Evolutionary conservation across 129 eudicot genomes (phyloP).

Genomic region (Helichrysum umbraculigerum): DNA sequence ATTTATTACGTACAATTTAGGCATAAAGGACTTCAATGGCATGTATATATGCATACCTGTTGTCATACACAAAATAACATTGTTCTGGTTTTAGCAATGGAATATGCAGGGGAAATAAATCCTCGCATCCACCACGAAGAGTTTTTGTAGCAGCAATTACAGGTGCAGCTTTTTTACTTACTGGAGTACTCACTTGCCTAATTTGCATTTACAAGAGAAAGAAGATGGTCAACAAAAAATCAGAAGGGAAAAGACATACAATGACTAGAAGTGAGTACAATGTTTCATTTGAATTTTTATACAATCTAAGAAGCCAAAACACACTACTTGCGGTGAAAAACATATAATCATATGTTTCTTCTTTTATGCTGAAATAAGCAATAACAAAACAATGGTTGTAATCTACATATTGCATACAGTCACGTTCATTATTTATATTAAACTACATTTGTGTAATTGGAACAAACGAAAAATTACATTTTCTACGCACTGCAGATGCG

Average conservation of each 20-base stretch:
- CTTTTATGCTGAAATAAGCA: neutral
- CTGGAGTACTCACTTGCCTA: constrained; percentile 36
- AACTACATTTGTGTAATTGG: too few relatives aligned
- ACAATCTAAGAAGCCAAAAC: constrained; percentile 5
- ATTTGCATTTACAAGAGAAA: constrained; percentile 50
- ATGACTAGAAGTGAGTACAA: constrained; percentile 67
- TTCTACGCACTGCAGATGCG: constrained; percentile 55
- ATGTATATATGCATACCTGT: neutral
- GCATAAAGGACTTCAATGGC: neutral
- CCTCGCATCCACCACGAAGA: constrained; percentile 37
- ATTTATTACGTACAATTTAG: neutral
- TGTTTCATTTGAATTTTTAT: neutral
- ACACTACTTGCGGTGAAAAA: neutral
- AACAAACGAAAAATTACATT: too few relatives aligned
- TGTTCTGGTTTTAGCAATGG: constrained; percentile 54
- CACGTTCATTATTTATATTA: too few relatives aligned
- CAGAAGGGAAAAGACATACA: constrained; percentile 38
- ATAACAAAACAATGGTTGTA: too few relatives aligned
- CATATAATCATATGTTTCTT: neutral
- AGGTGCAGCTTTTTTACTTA: constrained; percentile 45
- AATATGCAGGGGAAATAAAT: constrained; percentile 37
- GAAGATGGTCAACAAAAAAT: constrained; percentile 28
- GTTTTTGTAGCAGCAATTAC: constrained; percentile 49
- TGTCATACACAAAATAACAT: neutral
- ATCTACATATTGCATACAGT: too few relatives aligned